Evolutionary conservation across 129 eudicot genomes (phyloP).

Genomic region (Chrysanthemum seticuspe): DNA sequence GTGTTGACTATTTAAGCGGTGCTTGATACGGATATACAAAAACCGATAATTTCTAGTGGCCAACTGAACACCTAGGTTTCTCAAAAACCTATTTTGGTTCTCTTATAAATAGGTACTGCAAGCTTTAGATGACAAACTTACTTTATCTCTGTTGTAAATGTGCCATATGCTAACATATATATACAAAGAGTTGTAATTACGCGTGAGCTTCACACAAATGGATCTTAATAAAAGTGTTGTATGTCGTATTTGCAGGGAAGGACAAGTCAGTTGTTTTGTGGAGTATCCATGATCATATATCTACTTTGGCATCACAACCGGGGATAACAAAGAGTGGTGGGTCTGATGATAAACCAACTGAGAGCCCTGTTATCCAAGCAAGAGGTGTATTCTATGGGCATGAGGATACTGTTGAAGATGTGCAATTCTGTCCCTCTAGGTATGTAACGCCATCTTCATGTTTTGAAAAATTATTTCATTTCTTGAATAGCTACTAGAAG

Average conservation of each 20-base stretch:
- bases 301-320: slow-evolving; percentile 60
- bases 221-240: not conserved
- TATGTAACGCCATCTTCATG: slow-evolving; percentile 18
- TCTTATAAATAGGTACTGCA: slow-evolving; percentile 5
- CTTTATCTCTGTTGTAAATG: not conserved
- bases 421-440: slow-evolving; percentile 93
- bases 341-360: slow-evolving; percentile 35
- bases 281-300: slow-evolving; percentile 92
- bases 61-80: not conserved
- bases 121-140: slow-evolving; percentile 18
- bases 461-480: not conserved
- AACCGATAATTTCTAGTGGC: not conserved
- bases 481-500: too few species aligned
- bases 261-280: slow-evolving; percentile 84
- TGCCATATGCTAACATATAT: not conserved
- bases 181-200: not conserved
- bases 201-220: slow-evolving; percentile 3
- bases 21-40: slow-evolving; percentile 13
- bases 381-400: slow-evolving; percentile 82
- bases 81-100: too few species aligned
- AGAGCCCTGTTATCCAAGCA: slow-evolving; percentile 63
- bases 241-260: slow-evolving; percentile 56
- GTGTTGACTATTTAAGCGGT: slow-evolving; percentile 9
- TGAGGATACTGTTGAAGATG: slow-evolving; percentile 86
- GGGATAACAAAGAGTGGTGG: slow-evolving; percentile 32